Evolutionary conservation across 768 basidiomycete genomes (phyloP), one percentile per base, ranked within the genome.

Genomic region (Mycena rebaudengoi): DNA sequence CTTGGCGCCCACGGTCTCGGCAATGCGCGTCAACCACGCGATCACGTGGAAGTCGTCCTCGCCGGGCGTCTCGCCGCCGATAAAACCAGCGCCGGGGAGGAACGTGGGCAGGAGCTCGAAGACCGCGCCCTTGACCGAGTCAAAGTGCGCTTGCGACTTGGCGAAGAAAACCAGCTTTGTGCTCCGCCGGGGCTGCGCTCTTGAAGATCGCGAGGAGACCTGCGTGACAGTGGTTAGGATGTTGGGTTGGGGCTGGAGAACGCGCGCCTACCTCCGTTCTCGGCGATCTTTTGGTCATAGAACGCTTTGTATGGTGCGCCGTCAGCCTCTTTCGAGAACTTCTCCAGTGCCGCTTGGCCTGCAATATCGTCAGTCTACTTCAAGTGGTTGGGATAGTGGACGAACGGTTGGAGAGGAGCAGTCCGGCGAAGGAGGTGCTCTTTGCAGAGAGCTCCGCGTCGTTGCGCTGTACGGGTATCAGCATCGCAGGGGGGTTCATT

Each of bases 1-100:
- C 10, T 67, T 72, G 16, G 75, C 80, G 1, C 83, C 83, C 0
- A 69, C 50, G 7, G 80, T 58, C n/a, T 72, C 71, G 11, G 78
- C 78, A 25, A 86, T 78, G 33, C 83, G 80, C 18, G 84, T 81
- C 28, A 87, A 69, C 85, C 83, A 87, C 7, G 79, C 83, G 11
- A 61, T 81, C 39, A 87, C 71, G 70, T 86, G 85, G 74, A 84
- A 85, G 64, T 86, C 87, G 53, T 84, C 84, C 68, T 85, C 83
- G 4, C 84, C 80, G 0, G 84, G 84, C 41, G 48, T 66, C 2
- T 70, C 76, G 6, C 85, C 86, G 14, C 79, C 81, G 28, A 85
- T 75, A 73, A 86, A 87, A 4, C 79, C 79, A 7, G 71, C 74
- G 14, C 72, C 73, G 8, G 81, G 80, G 18, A 88, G 73, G 45